Evolutionary conservation across 2,329 filamentous ascomycete species (phyloP), one percentile per base, ranked within the genome.

Genomic region (Huntiella moniliformis): DNA sequence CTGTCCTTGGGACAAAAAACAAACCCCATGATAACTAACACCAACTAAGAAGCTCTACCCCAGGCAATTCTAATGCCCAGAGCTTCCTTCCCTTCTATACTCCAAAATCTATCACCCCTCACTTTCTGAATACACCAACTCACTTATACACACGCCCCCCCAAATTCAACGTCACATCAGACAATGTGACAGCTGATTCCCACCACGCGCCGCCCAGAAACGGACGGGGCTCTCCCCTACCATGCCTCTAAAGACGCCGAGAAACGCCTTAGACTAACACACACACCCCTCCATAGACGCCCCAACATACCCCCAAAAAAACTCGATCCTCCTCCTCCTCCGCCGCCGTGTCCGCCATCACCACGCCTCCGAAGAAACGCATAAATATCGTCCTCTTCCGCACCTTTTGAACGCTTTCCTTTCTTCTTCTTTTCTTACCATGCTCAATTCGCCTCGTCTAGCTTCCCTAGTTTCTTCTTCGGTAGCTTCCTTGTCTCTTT

Each of bases 301-400:
- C 34, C 34, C 34, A 5, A 7, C 34, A n/a, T 36, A n/a, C 34
- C 34, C 34, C 11, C 34, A 6, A 13, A 11, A 11, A 36, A n/a
- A 28, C 16, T 17, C 22, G 4, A 11, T 34, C 22, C 31, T n/a
- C 16, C 15, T 36, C 33, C 17, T 36, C 42, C 32, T 8, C 11
- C 42, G 11, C 16, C 34, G 13, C 18, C 42, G 17, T n/a, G 32
- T 33, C 33, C 42, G 18, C 42, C 42, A 7, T 13, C 40, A 33
- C 7, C 40, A 22, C 28, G 28, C 2, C 12, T 31, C 38, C 16
- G 15, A 28, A 28, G 28, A 17, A 28, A 28, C 41, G 31, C 32
- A 45, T 49, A 49, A 49, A 49, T 49, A 49, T 44, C 35, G 38
- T 18, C 47, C 15, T 18, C 35, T 13, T 32, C 47, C 47, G 33